Evolutionary conservation across 2,329 filamentous ascomycete species (phyloP), one percentile per base, ranked within the genome.

Genomic region (Aspergillus awamori): DNA sequence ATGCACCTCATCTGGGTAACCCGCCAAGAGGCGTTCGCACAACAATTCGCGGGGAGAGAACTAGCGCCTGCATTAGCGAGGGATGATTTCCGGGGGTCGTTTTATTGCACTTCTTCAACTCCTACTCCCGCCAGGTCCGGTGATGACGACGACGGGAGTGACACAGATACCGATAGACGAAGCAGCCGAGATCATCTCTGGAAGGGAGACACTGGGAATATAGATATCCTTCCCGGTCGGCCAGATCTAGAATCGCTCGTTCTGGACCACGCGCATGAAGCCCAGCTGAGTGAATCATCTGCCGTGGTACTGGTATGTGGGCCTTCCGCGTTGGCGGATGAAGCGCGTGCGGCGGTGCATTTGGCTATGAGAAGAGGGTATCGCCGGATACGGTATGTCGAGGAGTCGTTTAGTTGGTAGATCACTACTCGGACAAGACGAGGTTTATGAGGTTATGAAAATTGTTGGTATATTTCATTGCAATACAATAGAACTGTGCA

Each of bases 231-330:
- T 0, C 20, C 24, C 0, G 74, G 76, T 4, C 70, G 80, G 17
- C 81, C 81, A 2, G 63, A 80, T 58, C 70, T 83, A 4, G 63
- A 64, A 24, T 63, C 63, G 0, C 63, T 72, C 1, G 72, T 83
- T 1, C 61, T 74, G 2, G 67, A 70, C 2, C 70, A 76, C 17
- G 76, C 76, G 2, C 58, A 67, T 8, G 70, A 74, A 45, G 70
- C 72, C 6, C 66, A 67, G 30, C 63, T 63, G 33, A 64, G 74
- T 52, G 58, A 68, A 15, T 67, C 57, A 8, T 71, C 70, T 0
- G 68, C 74, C 1, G 79, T 75, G 0, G 71, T 82, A 39, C 63
- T 83, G 13, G 77, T 80, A 1, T 83, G 80, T 62, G 81, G 81
- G 1, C 81, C 81, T 2, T 69, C 70, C 0, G 71, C 69, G 1